Evolutionary conservation across 2,329 filamentous ascomycete genomes (phyloP).

Genomic region (Saccharata proteae): DNA sequence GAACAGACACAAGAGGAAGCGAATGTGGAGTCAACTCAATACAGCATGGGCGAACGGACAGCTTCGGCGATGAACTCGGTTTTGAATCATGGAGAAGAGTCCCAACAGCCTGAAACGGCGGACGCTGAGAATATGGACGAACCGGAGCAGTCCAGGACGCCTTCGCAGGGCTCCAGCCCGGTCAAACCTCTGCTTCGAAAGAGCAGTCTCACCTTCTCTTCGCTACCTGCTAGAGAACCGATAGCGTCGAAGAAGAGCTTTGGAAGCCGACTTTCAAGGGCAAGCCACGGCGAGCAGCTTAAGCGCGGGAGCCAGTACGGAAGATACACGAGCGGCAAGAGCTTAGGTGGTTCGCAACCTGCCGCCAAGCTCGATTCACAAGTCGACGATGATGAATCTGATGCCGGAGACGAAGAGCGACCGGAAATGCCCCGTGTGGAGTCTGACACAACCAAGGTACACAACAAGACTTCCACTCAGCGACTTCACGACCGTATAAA

Average conservation of each 20-base stretch:
- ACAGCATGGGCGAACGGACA: conserved; percentile 21
- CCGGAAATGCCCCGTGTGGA: conserved; percentile 25
- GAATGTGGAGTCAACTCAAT: conserved; percentile 15
- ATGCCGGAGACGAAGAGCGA: conserved; percentile 37
- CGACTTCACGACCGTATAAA: conserved; percentile 87
- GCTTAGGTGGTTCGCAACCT: conserved; percentile 41
- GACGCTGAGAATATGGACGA: conserved; percentile 28
- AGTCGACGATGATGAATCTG: conserved; percentile 31
- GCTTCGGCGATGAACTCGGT: conserved; percentile 20
- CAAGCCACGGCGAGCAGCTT: conserved; percentile 61
- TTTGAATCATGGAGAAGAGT: conserved; percentile 12
- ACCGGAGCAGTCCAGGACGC: conserved; percentile 45
- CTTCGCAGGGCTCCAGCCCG: conserved; percentile 61
- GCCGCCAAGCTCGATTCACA: conserved; percentile 13
- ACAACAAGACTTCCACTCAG: conserved; percentile 89
- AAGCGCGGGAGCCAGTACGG: conserved; percentile 61
- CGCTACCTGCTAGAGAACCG: conserved; percentile 81
- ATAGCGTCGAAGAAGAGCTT: conserved; percentile 74
- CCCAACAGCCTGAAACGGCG: conserved; percentile 7
- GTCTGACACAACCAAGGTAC: conserved; percentile 43
- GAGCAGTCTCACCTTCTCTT: conserved; percentile 90
- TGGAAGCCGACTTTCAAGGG: conserved; percentile 57
- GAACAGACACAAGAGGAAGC: conserved; percentile 1
- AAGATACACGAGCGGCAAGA: conserved; percentile 57
- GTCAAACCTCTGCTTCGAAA: conserved; percentile 71